Evolutionary conservation across 164 flowering plant species (phyloP), one percentile per base, ranked within the genome.

Genomic region (Liriodendron chinense): DNA sequence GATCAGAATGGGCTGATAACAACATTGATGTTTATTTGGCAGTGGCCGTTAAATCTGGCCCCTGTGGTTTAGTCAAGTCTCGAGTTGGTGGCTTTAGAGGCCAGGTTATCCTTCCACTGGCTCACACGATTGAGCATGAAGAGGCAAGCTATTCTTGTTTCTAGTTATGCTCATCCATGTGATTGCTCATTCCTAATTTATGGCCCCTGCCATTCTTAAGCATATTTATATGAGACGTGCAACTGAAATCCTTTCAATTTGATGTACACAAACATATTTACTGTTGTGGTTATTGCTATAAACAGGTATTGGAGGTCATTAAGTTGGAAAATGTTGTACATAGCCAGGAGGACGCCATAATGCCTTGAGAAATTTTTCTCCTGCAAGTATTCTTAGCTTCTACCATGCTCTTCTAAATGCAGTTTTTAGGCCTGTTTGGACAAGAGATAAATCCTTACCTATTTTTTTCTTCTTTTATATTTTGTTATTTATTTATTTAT

Each of bases 1-100:
- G 99, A 62, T 94, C 99, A 43, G 99, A 96, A 80, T 96, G 99
- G 99, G 97, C 97, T 14, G 99, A 96, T 79, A 84, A 97, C n/a
- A n/a, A n/a, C n/a, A n/a, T n/a, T n/a, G n/a, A 96, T 85, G 94
- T 93, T 24, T 96, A 92, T 79, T 85, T 94, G n/a, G 95, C 95
- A 76, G 90, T 95, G 10, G 91, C 93, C 64, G 80, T 93, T 63
- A 94, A 91, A 88, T 86, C 87, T 75, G 90, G 91, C 26, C 97
- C 97, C 14, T 89, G 85, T 80, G 84, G 84, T 81, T 78, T 92
- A n/a, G 88, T 87, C 14, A 92, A 89, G 24, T 75, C 95, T 12
- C 83, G 98, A 57, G 81, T 87, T 74, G 96, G 97, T 62, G 85
- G 84, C 78, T 89, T 85, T 80, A 94, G 94, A 20, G 85, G 91